Evolutionary conservation across 108 stramenopile genomes (phyloP).

Genomic region (Phaeodactylum tricornutum): DNA sequence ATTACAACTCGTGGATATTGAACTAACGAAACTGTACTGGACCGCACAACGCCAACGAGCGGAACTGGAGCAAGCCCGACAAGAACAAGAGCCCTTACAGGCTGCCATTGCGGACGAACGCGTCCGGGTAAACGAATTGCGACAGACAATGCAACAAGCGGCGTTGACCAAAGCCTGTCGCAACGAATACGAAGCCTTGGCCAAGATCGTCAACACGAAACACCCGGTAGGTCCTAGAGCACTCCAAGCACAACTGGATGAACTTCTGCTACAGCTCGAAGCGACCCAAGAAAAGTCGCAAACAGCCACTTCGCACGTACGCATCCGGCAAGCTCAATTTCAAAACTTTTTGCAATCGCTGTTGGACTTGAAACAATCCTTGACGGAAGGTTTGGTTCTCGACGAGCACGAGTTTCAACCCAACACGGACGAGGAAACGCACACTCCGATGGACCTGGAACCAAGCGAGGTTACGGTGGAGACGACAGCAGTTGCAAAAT

Average conservation of each 20-base stretch:
- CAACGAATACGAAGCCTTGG: slow-evolving; percentile 6
- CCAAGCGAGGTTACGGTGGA: background rate
- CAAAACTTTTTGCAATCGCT: slow-evolving; percentile 7
- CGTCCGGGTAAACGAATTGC: background rate
- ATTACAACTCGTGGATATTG: background rate
- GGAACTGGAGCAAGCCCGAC: slow-evolving; percentile 1
- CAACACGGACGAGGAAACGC: background rate
- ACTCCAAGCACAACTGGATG: slow-evolving; percentile 4
- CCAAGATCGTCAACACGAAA: slow-evolving; percentile 1
- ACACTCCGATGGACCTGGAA: background rate
- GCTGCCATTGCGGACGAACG: slow-evolving; percentile 1
- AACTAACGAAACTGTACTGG: slow-evolving; percentile 4
- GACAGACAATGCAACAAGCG: background rate
- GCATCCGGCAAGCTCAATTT: slow-evolving; percentile 6
- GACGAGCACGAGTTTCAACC: background rate
- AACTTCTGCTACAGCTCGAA: background rate
- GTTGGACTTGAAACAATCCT: slow-evolving; percentile 14
- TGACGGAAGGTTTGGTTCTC: background rate
- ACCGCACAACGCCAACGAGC: slow-evolving; percentile 4
- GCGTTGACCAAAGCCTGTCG: background rate
- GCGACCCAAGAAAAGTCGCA: background rate
- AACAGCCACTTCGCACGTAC: background rate
- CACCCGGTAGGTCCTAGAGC: background rate
- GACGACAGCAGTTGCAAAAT: background rate
- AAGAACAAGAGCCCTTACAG: background rate